phyloP scores from a whole-genome alignment of 495 filamentous ascomycete genomes.

The Pseudoneurospora amorphoporcata region DNA sequence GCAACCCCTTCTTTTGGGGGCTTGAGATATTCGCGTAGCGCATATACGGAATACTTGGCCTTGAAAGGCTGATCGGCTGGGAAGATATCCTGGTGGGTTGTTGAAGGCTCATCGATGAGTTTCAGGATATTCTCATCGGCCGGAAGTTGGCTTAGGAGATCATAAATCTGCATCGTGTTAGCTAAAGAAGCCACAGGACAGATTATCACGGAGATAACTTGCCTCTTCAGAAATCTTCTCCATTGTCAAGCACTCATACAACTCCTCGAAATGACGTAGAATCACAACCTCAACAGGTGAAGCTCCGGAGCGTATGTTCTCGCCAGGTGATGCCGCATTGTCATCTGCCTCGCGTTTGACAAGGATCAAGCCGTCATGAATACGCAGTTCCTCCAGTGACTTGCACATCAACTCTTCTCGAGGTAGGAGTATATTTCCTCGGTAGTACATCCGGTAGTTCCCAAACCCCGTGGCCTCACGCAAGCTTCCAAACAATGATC shows the following conservation, averaged over 20 bases:
- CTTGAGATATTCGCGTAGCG: constrained; percentile 41
- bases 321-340: constrained; percentile 15
- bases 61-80: constrained; percentile 62
- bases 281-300: constrained; percentile 62
- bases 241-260: constrained; percentile 73
- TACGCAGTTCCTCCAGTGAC: constrained; percentile 45
- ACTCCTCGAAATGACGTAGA: constrained; percentile 70
- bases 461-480: constrained; percentile 58
- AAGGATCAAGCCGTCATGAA: constrained; percentile 54
- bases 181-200: background rate
- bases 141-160: constrained; percentile 64
- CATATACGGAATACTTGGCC: constrained; percentile 61
- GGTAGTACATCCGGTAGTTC: constrained; percentile 49
- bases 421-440: constrained; percentile 35
- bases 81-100: constrained; percentile 49
- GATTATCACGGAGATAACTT: constrained; percentile 6
- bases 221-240: constrained; percentile 61
- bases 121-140: constrained; percentile 51
- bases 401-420: constrained; percentile 38
- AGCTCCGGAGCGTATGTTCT: constrained; percentile 27
- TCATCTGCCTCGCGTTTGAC: constrained; percentile 38
- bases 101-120: constrained; percentile 44
- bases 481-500: constrained; percentile 54
- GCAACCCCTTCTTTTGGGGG: background rate
- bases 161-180: constrained; percentile 49